A percentile compares a stretch with the other conserved stretches of the same genome.
phyloP scores from a whole-genome alignment of 768 basidiomycete species.

The Leccinellum luteum region DNA sequence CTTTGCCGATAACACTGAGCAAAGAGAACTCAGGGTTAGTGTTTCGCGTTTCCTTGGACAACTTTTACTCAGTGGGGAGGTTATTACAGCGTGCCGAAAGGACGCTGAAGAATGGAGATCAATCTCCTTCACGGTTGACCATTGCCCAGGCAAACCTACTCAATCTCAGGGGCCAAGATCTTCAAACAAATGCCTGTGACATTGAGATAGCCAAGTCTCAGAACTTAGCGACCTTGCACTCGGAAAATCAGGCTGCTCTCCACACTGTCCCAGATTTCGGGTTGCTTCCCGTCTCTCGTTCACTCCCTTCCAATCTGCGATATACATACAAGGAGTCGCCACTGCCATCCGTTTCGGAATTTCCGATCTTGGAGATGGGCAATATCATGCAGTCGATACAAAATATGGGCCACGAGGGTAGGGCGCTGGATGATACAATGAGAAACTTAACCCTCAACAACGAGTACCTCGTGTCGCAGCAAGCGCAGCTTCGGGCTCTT shows the following conservation, averaged over 20 bases:
- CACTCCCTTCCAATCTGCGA: constrained; percentile 22
- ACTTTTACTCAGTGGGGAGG: constrained; percentile 2
- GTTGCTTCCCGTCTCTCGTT: constrained; percentile 14
- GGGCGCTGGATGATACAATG: constrained; percentile 10
- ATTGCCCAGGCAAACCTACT: constrained; percentile 78
- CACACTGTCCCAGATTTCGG: neutral
- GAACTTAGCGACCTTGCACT: constrained; percentile 1
- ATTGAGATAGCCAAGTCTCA: constrained; percentile 8
- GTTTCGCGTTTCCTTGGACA: neutral
- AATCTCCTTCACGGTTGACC: constrained; percentile 61
- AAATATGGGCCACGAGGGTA: constrained; percentile 20
- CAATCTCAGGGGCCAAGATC: constrained; percentile 69
- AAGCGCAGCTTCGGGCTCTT: constrained; percentile 23
- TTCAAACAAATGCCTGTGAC: constrained; percentile 21
- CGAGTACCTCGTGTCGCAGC: constrained; percentile 18
- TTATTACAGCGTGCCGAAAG: constrained; percentile 58
- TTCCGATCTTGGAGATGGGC: constrained; percentile 38
- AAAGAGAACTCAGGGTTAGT: constrained; percentile 71
- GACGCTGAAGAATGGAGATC: constrained; percentile 55
- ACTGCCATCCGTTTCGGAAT: constrained; percentile 10
- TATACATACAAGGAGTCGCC: constrained; percentile 18
- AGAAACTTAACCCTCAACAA: constrained; percentile 13
- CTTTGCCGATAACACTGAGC: constrained; percentile 76
- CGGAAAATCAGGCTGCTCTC: constrained; percentile 4
- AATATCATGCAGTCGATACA: constrained; percentile 37